Evolutionary conservation across 805 yeast genomes (phyloP), one percentile per base, ranked within the genome.

Genomic region (Candida namnaoensis): DNA sequence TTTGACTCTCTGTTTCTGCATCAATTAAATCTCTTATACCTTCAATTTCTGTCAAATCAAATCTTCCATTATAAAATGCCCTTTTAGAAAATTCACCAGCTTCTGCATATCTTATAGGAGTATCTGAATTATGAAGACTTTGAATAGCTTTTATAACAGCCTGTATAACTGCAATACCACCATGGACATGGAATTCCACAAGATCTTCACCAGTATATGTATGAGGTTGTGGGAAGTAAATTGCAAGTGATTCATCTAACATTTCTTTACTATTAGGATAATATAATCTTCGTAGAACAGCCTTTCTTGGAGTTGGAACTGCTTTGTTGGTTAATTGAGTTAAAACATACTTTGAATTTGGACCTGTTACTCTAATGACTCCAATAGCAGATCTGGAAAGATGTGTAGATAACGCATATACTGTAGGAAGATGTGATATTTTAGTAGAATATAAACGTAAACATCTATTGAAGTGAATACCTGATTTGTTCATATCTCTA

Each of bases 181-280:
- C 99, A 60, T 93, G 99, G 2, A 86, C 61, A 54, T 93, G 97
- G n/a, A 93, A 58, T 53, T 93, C 99, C 9, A 90, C 65, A 25
- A 83, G 51, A 51, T 91, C 96, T 58, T 93, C 98, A 1, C 99
- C 99, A 0, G 98, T 93, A 53, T 81, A 93, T 0, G 96, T 81
- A 12, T 70, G 65, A 1, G 97, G 97, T 2, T 72, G 73, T 14
- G 74, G 58, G 61, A 91, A 90, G 53, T 64, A 81, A 1, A 88
- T 52, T 0, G 82, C 66, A 15, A 93, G 60, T 0, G 96, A 86
- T 46, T 86, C 83, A 61, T 93, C 99, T 8, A 93, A 60, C 2
- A 90, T 50, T 3, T 50, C 39, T 8, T 58, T 43, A 3, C 51
- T 52, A 1, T 44, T 43, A 3, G 77, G 76, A 13, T 64, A 52